Evolutionary conservation across 192 early-diverging fungal genomes (phyloP), one percentile per base, ranked within the genome.

Genomic region (Phycomyces blakesleeanus): DNA sequence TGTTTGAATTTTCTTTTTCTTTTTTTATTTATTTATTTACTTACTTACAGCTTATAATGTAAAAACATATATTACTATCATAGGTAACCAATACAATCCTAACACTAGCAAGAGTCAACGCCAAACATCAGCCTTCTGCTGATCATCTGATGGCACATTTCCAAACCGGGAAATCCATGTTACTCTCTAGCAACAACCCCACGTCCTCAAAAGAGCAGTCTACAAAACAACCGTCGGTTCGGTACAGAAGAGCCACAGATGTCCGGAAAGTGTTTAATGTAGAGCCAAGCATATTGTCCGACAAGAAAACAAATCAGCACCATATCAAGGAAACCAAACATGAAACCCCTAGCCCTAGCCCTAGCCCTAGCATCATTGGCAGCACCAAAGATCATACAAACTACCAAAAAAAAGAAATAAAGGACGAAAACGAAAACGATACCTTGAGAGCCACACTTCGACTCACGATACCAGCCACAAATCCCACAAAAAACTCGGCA

Each of bases 31-130:
- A n/a, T n/a, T n/a, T n/a, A n/a, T n/a, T n/a, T n/a, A n/a, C n/a
- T n/a, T n/a, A n/a, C n/a, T n/a, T n/a, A n/a, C n/a, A n/a, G 40
- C 6, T 10, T 41, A 14, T 41, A 41, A 10, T 2, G 44, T 3
- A 47, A 47, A n/a, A 47, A 47, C 44, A 14, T 3, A 6, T 47
- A 14, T 47, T 47, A 3, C n/a, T n/a, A 18, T 52, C 21, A 42
- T 42, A 72, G 69, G 69, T 73, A 10, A 53, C 63, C 40, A 59
- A 68, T 15, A 68, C 66, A 22, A 60, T 68, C 16, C 52, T 68
- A 16, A 54, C 66, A 29, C 39, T 68, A 8, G 57, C 66, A 29
- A 51, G 66, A 34, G 24, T 68, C 18, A 68, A 51, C 39, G 53
- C 38, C 52, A 66, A 52, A 21, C 21, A 53, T 5, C 2, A 2